Base-by-base conservation (phyloP, 345 rosid genomes). In the Camelina sativa region DNA sequence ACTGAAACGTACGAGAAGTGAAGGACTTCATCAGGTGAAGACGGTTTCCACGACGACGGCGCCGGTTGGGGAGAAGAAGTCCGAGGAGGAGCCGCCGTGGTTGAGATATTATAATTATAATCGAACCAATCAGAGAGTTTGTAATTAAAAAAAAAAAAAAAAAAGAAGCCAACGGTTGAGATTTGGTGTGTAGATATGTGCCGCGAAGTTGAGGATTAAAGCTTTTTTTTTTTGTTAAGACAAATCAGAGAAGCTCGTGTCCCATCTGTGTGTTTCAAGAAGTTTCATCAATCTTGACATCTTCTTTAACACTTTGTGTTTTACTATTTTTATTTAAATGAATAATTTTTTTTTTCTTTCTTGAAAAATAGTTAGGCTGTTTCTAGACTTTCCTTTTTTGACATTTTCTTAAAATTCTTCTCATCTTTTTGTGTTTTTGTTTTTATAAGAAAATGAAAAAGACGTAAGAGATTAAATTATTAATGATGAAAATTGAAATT, bases 1-100 rank as follows among this genome's bases (percentile, higher is more conserved):
- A 0, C 48, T 64, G 2, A 93, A 93, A 81, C 91, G 97, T 8
- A 74, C 81, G 69, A 87, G 85, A 53, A 76, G 66, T 23, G 78
- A 32, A 51, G 82, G 64, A 4, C 30, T 28, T 28, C 30, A 54
- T 56, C 68, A 34, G 56, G 63, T 61, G 11, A 56, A 60, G 37
- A 60, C 74, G 48, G 74, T 44, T 58, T 70, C 83, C 79, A 34
- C 11, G 59, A 8, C 40, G 40, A 5, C 48, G 16, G 53, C 41
- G 58, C 25, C 5, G 1, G 85, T 80, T 80, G 82, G 83, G 52
- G 74, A 73, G 59, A 88, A 84, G 65, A 88, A 84, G 68, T 60
- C 82, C 64, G 71, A 63, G 9, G 70, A 67, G 63, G 81, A 82
- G 37, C 68, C 85, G 59, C 86, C 85, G 64, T 86, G 86, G 88